Percentiles rank a stretch among this genome's conserved stretches.
These are phyloP conservation scores for Talaromyces proteolyticus DNA, from an alignment of 495 filamentous ascomycete genomes.

Conservation along the genomic window DNA sequence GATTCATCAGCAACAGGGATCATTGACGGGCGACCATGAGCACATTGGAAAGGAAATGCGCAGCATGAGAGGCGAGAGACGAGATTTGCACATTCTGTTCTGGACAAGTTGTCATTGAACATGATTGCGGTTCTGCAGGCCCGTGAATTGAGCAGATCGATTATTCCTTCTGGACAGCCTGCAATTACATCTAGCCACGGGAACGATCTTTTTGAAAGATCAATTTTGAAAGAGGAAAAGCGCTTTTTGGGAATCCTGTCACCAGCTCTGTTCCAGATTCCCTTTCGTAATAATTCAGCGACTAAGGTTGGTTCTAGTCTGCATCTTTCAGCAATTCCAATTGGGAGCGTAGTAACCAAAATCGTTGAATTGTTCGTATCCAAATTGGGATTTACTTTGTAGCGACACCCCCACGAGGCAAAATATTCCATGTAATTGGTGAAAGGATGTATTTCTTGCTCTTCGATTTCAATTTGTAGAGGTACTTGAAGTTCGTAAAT, in stretches of 20 bases:
- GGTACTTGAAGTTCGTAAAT: constrained; percentile 34
- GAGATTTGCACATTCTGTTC: constrained; percentile 60
- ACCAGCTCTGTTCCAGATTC: constrained; percentile 50
- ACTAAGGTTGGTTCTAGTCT: constrained; percentile 62
- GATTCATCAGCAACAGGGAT: constrained; percentile 56
- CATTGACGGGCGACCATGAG: constrained; percentile 77
- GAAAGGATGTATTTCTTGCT: constrained; percentile 53
- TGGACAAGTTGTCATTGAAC: constrained; percentile 80
- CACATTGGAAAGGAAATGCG: constrained; percentile 89
- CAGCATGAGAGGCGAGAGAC: constrained; percentile 58
- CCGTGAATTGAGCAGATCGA: constrained; percentile 84
- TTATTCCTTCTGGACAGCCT: constrained; percentile 67
- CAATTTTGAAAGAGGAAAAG: not conserved
- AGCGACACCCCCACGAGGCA: constrained; percentile 65
- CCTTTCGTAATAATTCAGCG: constrained; percentile 65
- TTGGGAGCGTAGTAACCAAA: constrained; percentile 54
- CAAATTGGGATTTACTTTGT: constrained; percentile 24
- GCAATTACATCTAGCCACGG: constrained; percentile 55
- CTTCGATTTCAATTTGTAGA: constrained; percentile 55
- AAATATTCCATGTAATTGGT: constrained; percentile 49
- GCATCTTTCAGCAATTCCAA: constrained; percentile 69
- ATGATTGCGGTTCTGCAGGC: constrained; percentile 91
- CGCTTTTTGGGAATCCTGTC: not conserved
- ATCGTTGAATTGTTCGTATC: constrained; percentile 20
- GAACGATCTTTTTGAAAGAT: not conserved